Evolutionary conservation across 1,284 basidiomycete genomes (phyloP).

Genomic region (Dichomitus squalens): DNA sequence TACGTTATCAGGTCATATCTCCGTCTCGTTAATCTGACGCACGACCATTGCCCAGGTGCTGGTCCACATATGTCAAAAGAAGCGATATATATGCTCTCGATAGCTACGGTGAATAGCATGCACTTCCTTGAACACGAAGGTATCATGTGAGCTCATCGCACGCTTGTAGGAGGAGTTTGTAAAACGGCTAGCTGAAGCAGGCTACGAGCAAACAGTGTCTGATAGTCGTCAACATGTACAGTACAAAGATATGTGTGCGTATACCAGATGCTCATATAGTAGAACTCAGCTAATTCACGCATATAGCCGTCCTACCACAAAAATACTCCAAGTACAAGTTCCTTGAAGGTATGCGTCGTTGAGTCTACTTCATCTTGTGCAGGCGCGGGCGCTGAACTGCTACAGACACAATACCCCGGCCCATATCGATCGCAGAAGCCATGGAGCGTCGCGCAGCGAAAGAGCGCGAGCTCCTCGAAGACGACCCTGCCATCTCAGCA

Average conservation of each 20-base stretch:
- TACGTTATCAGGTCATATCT: constrained; percentile 33
- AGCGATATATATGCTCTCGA: constrained; percentile 66
- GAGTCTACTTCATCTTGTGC: background rate
- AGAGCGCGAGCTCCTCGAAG: constrained; percentile 58
- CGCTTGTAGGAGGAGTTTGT: constrained; percentile 73
- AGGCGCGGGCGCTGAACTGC: background rate
- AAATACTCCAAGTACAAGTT: constrained; percentile 71
- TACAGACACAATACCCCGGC: constrained; percentile 69
- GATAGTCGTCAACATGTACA: constrained; percentile 56
- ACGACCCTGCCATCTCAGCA: constrained; percentile 56
- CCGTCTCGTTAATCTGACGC: background rate
- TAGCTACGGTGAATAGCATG: constrained; percentile 62
- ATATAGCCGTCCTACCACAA: constrained; percentile 54
- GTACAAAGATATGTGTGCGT: constrained; percentile 72
- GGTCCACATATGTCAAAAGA: constrained; percentile 72
- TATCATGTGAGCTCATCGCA: too few species aligned
- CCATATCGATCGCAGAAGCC: constrained; percentile 60
- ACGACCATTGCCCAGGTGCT: constrained; percentile 11
- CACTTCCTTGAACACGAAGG: background rate
- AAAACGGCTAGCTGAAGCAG: constrained; percentile 62
- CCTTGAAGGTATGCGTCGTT: constrained; percentile 52
- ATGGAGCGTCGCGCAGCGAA: constrained; percentile 55
- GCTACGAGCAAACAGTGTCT: constrained; percentile 54
- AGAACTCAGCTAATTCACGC: constrained; percentile 2
- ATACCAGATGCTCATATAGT: background rate